Percentiles rank a stretch among this genome's conserved stretches.
These are phyloP conservation scores for Paulownia fortunei DNA, from an alignment of 257 asterid species.

Conservation along the genomic window DNA sequence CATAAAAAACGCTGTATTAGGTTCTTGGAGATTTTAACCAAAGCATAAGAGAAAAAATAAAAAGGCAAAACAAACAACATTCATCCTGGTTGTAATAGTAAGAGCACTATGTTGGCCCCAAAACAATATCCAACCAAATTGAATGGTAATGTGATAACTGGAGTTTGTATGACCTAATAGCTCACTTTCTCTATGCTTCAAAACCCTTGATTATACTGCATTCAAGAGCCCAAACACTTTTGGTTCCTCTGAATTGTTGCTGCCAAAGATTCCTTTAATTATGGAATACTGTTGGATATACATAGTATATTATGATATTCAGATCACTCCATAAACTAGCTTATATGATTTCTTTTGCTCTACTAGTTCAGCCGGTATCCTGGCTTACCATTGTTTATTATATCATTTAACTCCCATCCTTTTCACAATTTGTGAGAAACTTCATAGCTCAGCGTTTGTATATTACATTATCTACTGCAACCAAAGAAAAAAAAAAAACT, in stretches of 20 bases:
- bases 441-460: background rate
- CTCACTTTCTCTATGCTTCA: background rate
- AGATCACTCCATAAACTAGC: too few relatives aligned
- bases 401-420: background rate
- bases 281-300: background rate
- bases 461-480: too few relatives aligned
- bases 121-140: background rate
- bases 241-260: background rate
- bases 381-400: background rate
- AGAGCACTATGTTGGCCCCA: background rate
- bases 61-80: too few relatives aligned
- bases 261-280: background rate
- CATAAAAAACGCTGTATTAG: too few relatives aligned
- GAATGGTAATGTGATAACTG: background rate
- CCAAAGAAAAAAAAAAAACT: too few relatives aligned
- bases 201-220: background rate
- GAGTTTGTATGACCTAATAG: background rate
- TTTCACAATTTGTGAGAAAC: background rate
- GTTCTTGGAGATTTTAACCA: too few relatives aligned
- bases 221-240: background rate
- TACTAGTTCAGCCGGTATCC: background rate
- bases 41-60: too few relatives aligned
- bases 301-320: too few relatives aligned
- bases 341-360: too few relatives aligned
- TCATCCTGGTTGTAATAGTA: too few relatives aligned